Conservation (phyloP, 202 grass and related monocot genomes). For the Schoenoplectus tabernaemontani region DNA sequence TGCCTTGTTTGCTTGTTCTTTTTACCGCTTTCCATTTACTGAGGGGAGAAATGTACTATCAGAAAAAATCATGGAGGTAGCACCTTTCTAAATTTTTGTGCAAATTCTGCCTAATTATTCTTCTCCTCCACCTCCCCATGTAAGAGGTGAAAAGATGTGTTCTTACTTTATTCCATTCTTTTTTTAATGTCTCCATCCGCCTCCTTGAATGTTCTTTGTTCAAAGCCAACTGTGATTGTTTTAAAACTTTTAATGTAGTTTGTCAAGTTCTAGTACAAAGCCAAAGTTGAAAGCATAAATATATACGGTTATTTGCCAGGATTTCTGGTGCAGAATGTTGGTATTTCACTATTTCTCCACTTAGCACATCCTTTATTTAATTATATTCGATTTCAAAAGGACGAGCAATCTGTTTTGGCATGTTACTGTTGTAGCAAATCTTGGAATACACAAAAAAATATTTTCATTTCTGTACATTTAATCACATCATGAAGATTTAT, state of each 20-base stretch:
- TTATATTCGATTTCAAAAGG: not conserved
- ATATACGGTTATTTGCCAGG: not conserved
- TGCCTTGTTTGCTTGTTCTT: not conserved
- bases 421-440: constrained; percentile 22
- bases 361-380: not conserved
- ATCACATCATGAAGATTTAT: not conserved
- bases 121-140: constrained; percentile 3
- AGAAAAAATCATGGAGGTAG: not conserved
- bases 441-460: constrained; percentile 21
- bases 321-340: not conserved
- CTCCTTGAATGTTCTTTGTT: constrained; percentile 26
- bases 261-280: constrained; percentile 17
- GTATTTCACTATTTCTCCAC: constrained; percentile 5
- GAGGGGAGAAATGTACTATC: not conserved
- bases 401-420: constrained; percentile 7
- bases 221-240: constrained; percentile 11
- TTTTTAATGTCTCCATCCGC: constrained; percentile 23
- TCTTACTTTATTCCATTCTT: constrained; percentile 24
- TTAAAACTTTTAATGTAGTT: constrained; percentile 18
- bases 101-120: constrained; percentile 3
- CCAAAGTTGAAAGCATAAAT: not conserved
- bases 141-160: constrained; percentile 24
- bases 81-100: constrained; percentile 27
- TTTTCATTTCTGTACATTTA: not conserved
- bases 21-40: constrained; percentile 13